Base-by-base conservation (phyloP, 768 basidiomycete species). In the Mycena indigotica region DNA sequence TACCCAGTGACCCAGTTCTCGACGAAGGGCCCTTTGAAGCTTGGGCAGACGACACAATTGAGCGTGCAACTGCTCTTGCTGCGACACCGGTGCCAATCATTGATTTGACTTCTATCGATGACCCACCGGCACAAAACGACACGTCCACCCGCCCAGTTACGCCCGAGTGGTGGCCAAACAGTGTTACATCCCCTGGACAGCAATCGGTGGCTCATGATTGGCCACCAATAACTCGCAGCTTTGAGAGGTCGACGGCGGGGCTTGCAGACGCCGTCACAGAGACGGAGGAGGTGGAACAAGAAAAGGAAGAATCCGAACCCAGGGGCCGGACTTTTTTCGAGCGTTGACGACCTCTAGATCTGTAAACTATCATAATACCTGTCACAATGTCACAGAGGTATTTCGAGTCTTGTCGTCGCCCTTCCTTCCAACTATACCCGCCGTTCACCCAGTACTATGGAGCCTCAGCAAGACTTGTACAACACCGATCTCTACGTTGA, bases 11-110 rank as follows among this genome's bases (percentile, higher is more conserved):
- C n/a, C 24, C 30, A 25, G 6, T 28, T 2, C 12, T 41, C 19
- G 46, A 35, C 24, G 46, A 23, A 51, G 28, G 32, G 2, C 54
- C 54, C 26, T 63, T 63, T 30, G 62, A 53, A 49, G 55, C 55
- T 15, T 63, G 62, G 62, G 62, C 58, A 17, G 62, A 63, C 51
- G 55, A 52, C 40, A 59, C 58, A n/a, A 38, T 63, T n/a, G 39
- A 55, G 25, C 58, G 62, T 30, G 62, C 62, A 19, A 57, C 57
- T 19, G 62, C 62, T 6, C 45, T 53, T 3, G 62, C 62, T 32
- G 57, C 57, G 3, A 50, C 52, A 8, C 52, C 39, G 12, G 44
- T 57, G 28, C 53, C 62, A 28, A 38, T 59, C 6, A 29, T 51
- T 49, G 53, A 58, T 19, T 13, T 45, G 24, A 23, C 39, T 2